Conservation (phyloP, 2,329 filamentous ascomycete species). For the Coniochaeta ligniaria region DNA sequence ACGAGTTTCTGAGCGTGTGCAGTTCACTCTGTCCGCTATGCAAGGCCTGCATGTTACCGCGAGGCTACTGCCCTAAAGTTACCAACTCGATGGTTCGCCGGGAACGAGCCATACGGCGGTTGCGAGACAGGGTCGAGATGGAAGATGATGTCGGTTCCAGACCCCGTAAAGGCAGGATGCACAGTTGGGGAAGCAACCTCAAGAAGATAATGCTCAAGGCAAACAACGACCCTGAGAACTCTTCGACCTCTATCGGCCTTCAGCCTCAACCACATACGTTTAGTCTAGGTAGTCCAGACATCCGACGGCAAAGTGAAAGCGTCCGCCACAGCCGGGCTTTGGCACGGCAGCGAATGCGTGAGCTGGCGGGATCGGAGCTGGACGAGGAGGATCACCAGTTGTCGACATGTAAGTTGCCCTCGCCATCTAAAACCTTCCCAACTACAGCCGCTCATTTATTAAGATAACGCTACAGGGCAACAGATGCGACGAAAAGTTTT, state of each 20-base stretch:
- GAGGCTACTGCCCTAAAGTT: constrained; percentile 58
- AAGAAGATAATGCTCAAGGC: constrained; percentile 12
- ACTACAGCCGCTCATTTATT: background rate
- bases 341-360: constrained; percentile 19
- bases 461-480: constrained; percentile 11
- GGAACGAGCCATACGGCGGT: constrained; percentile 60
- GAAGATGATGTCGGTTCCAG: constrained; percentile 29
- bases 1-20: constrained; percentile 69
- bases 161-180: constrained; percentile 4
- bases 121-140: constrained; percentile 45
- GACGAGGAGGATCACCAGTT: constrained; percentile 10
- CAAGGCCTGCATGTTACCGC: constrained; percentile 73
- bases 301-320: background rate
- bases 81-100: constrained; percentile 83
- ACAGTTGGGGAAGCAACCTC: constrained; percentile 12
- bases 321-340: constrained; percentile 3
- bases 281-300: background rate
- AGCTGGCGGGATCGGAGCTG: constrained; percentile 16
- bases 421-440: background rate
- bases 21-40: constrained; percentile 89
- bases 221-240: background rate
- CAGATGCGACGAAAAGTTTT: constrained; percentile 12
- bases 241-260: constrained; percentile 11
- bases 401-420: constrained; percentile 12
- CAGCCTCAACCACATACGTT: constrained; percentile 3